A percentile compares a stretch with the other conserved stretches of the same genome.
phyloP scores from a whole-genome alignment of 257 asterid species.

The Jacaranda copaia region DNA sequence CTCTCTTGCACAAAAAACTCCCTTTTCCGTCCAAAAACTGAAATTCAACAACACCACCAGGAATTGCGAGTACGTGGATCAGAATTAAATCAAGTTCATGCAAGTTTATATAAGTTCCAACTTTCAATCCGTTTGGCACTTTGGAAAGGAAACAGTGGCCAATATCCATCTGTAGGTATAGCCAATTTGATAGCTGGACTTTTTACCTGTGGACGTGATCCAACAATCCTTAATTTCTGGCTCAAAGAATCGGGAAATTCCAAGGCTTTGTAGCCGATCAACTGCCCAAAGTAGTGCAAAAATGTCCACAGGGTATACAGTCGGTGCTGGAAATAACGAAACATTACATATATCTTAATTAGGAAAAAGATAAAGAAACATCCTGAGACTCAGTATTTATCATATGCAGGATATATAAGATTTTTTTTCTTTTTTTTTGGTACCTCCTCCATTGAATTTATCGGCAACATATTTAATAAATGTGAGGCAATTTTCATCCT shows the following conservation, averaged over 20 bases:
- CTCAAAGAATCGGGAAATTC: constrained; percentile 48
- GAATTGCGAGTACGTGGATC: background rate
- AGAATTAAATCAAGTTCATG: too few species aligned
- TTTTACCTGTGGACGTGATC: constrained; percentile 43
- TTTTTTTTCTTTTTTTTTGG: background rate
- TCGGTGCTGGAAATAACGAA: constrained; percentile 37
- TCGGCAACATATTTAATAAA: constrained; percentile 34
- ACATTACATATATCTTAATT: background rate
- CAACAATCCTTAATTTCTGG: constrained; percentile 42
- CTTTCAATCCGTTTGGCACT: too few species aligned
- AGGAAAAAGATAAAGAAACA: background rate
- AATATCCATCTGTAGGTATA: too few species aligned
- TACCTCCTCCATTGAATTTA: constrained; percentile 59
- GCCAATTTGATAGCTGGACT: too few species aligned
- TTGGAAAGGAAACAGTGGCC: too few species aligned
- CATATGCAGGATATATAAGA: background rate
- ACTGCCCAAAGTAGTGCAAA: constrained; percentile 53
- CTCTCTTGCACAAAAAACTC: constrained; percentile 48
- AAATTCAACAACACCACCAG: background rate
- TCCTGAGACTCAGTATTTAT: background rate
- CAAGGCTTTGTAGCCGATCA: constrained; percentile 53
- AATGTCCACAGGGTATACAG: constrained; percentile 47
- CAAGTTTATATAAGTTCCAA: too few species aligned
- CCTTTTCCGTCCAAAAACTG: constrained; percentile 52
- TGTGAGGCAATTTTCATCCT: constrained; percentile 42